Conservation (phyloP, 768 basidiomycete species). For the Scleroderma bovista region DNA sequence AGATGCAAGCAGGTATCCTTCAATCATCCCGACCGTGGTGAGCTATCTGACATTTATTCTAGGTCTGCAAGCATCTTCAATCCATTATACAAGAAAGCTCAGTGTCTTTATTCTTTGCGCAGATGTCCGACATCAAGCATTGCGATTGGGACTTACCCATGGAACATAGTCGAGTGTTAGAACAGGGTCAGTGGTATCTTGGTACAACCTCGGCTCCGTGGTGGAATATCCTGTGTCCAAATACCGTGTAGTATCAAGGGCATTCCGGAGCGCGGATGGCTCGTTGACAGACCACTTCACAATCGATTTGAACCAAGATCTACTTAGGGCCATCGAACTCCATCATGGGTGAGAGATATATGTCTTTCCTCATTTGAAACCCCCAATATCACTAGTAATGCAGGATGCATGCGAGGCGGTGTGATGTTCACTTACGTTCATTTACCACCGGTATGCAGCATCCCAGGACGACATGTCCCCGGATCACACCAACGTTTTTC, state of each 20-base stretch:
- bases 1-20: no score
- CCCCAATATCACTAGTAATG: background rate
- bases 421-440: constrained; percentile 21
- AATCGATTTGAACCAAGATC: constrained; percentile 24
- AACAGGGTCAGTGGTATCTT: no score
- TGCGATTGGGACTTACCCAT: background rate
- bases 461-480: no score
- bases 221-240: constrained; percentile 18
- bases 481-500: background rate
- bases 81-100: constrained; percentile 21
- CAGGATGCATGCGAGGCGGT: background rate
- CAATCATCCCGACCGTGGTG: no score
- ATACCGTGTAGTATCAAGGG: constrained; percentile 27
- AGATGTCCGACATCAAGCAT: constrained; percentile 16
- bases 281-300: constrained; percentile 2
- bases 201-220: constrained; percentile 16
- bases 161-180: no score
- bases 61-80: background rate
- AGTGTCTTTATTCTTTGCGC: constrained; percentile 24
- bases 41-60: no score
- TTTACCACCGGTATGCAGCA: constrained; percentile 13
- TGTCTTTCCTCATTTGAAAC: constrained; percentile 1
- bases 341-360: background rate
- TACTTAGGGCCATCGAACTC: constrained; percentile 27
- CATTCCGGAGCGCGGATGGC: constrained; percentile 6